Evolutionary conservation across 1,284 basidiomycete species (phyloP), one percentile per base, ranked within the genome.

Genomic region (Chalciporus piperatoides): DNA sequence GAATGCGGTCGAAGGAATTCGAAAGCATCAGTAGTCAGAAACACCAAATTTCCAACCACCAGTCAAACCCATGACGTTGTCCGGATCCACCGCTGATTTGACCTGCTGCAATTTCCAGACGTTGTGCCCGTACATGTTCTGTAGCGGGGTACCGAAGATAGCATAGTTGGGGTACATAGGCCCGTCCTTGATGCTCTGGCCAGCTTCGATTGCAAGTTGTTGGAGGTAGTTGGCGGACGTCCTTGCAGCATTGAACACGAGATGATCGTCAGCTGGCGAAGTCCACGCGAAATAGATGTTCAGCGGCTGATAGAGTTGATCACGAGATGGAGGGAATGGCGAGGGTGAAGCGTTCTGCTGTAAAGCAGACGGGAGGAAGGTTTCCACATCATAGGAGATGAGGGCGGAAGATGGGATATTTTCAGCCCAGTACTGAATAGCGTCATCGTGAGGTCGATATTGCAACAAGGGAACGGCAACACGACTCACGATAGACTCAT

Each of bases 141-240:
- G 59, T 44, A 75, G 38, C 2, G 76, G 71, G 3, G 76, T 80
- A 49, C 72, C 73, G 41, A 59, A 72, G 6, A 78, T 70, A 3
- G 79, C 78, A 53, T 80, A 80, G 57, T 81, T 81, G 14, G 70
- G 66, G 56, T 85, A 82, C 39, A 73, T 45, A 3, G 73, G 61
- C 0, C 71, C 73, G 19, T 67, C 57, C 0, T 54, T 19, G 19
- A 19, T 19, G 19, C 19, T 19, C 19, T 19, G 19, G 19, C 19
- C 19, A 19, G 19, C 59, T 38, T 19, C 0, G 62, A 54, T 21
- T 59, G 58, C 42, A 82, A 66, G 0, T 56, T 60, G 3, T 56
- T 61, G 0, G 72, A 70, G 51, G 70, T 79, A 40, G 68, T 56
- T 32, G 63, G 61, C 21, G 21, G 21, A 23, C 21, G 21, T 23